Conservation (phyloP, 306 rosid genomes). For the Rosa chinensis region DNA sequence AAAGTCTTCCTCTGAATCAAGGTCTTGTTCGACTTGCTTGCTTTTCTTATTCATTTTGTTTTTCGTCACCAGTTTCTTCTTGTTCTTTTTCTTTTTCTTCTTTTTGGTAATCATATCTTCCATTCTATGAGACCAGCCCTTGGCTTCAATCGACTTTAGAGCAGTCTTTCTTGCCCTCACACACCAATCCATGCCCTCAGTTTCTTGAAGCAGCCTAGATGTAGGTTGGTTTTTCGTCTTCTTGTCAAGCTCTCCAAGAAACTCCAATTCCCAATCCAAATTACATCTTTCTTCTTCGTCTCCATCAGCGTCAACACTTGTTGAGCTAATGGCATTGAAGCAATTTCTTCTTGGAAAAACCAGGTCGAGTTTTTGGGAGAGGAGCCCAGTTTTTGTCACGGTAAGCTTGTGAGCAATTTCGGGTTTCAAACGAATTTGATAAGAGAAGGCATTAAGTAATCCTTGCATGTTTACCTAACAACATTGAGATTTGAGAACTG, state of each 20-base stretch:
- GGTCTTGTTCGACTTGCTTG: constrained; percentile 33
- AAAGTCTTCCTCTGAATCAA: constrained; percentile 44
- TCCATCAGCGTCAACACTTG: constrained; percentile 24
- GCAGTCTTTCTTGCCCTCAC: constrained; percentile 75
- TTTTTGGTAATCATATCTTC: constrained; percentile 55
- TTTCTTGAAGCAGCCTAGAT: constrained; percentile 52
- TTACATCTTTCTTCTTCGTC: constrained; percentile 25
- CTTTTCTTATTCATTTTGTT: constrained; percentile 40
- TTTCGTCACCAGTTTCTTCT: constrained; percentile 44
- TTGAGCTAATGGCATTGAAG: constrained; percentile 17
- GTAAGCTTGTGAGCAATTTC: constrained; percentile 35
- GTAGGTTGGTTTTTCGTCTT: constrained; percentile 50
- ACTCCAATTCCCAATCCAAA: constrained; percentile 72
- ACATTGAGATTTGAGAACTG: background rate
- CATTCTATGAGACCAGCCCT: constrained; percentile 53
- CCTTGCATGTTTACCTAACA: constrained; percentile 52
- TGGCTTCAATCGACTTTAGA: constrained; percentile 58
- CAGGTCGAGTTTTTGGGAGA: constrained; percentile 21
- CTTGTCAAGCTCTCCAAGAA: constrained; percentile 61
- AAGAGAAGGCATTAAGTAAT: constrained; percentile 40
- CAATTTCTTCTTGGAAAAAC: constrained; percentile 34
- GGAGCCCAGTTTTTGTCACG: constrained; percentile 26
- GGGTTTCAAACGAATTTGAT: constrained; percentile 47
- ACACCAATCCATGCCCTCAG: constrained; percentile 86
- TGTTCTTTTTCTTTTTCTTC: constrained; percentile 57